Conservation (phyloP, 2,329 filamentous ascomycete species). For the Sporothrix globosa region DNA sequence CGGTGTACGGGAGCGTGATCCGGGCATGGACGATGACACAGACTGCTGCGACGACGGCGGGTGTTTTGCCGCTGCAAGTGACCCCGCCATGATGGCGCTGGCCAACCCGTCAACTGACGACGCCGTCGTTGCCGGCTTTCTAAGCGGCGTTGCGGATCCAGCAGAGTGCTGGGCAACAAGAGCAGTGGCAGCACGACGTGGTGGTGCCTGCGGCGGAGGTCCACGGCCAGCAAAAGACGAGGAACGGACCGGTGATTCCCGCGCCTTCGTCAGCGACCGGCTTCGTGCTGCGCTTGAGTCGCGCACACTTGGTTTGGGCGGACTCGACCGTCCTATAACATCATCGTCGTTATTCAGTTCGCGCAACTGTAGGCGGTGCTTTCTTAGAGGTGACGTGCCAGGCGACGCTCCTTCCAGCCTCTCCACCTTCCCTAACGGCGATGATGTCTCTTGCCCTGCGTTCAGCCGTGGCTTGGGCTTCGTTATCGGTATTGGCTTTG, state of each 20-base stretch:
- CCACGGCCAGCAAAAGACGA: not conserved
- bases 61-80: conserved; percentile 66
- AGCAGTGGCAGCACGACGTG: conserved; percentile 13
- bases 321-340: conserved; percentile 22
- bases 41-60: conserved; percentile 44
- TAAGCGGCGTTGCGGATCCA: not conserved
- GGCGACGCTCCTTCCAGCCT: not conserved
- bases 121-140: conserved; percentile 31
- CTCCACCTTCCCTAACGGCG: not conserved
- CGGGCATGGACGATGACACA: not conserved
- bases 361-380: conserved; percentile 20
- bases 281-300: conserved; percentile 21
- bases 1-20: conserved; percentile 42
- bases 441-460: not conserved
- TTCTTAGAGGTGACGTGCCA: not conserved
- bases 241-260: not conserved
- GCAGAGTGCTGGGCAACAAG: not conserved
- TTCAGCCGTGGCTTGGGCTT: not conserved
- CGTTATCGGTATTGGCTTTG: not conserved
- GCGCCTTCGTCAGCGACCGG: not conserved
- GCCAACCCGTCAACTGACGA: conserved; percentile 65
- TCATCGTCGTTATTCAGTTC: conserved; percentile 28
- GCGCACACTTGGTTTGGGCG: conserved; percentile 18
- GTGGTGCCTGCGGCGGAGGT: conserved; percentile 1
- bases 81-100: conserved; percentile 74